A percentile compares a stretch with the other conserved stretches of the same genome.
Evolutionary conservation across 2,329 filamentous ascomycete species (phyloP).

Genomic region (Hawksworthiomyces lignivorus): DNA sequence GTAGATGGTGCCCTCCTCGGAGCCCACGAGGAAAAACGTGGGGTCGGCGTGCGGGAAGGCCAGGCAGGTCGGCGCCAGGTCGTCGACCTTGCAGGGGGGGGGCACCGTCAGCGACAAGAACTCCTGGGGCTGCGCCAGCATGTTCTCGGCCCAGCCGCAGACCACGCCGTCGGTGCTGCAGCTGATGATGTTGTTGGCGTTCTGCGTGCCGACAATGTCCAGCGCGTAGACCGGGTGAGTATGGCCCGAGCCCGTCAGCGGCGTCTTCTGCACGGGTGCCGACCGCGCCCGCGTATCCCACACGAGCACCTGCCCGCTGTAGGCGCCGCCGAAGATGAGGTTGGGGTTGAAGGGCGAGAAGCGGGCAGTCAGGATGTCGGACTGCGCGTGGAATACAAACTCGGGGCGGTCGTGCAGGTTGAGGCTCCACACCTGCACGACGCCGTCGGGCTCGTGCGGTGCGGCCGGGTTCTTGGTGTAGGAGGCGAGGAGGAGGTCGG

Average conservation of each 20-base stretch:
- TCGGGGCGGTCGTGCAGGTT: conserved; percentile 91
- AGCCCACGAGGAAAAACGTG: conserved; percentile 94
- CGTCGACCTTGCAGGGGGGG: conserved; percentile 81
- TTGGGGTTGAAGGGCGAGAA: conserved; percentile 99
- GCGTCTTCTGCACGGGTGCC: conserved; percentile 89
- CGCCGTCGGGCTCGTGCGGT: conserved; percentile 84
- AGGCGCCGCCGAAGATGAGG: conserved; percentile 89
- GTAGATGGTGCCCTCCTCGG: conserved; percentile 93
- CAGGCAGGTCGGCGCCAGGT: conserved; percentile 89
- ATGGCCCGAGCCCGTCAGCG: conserved; percentile 87
- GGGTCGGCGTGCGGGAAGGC: conserved; percentile 92
- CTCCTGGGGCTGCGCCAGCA: conserved; percentile 95
- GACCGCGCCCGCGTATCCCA: conserved; percentile 94
- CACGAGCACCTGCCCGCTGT: conserved; percentile 90
- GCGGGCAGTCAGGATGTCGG: conserved; percentile 88
- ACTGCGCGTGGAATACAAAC: conserved; percentile 94
- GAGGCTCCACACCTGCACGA: conserved; percentile 95
- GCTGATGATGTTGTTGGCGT: conserved; percentile 97
- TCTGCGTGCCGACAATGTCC: conserved; percentile 93
- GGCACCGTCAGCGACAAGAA: conserved; percentile 82
- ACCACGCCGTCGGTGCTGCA: conserved; percentile 95
- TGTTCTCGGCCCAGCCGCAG: conserved; percentile 96
- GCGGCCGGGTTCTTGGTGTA: conserved; percentile 97
- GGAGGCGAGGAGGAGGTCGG: conserved; percentile 83
- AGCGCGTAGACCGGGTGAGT: conserved; percentile 95